Evolutionary conservation across 805 yeast genomes (phyloP), one percentile per base, ranked within the genome.

Genomic region (Candida xiaguanensis): DNA sequence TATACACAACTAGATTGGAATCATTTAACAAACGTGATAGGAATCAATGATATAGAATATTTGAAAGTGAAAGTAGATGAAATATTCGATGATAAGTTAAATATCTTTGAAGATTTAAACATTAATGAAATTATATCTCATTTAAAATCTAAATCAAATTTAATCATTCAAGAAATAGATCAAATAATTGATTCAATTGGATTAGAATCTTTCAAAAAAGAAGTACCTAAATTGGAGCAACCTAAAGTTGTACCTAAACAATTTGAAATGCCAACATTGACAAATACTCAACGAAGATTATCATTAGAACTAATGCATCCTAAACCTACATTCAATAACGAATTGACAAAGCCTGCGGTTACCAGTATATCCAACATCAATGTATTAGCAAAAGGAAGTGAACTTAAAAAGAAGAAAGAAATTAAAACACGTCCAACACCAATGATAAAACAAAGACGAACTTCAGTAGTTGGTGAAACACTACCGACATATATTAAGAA

Each of bases 401-500:
- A 22, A 30, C 3, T 8, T 12, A 8, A 23, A 11, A 25, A 24
- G 11, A 17, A 22, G 38, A 25, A 32, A n/a, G 20, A 35, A 8
- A 20, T 26, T 5, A 27, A 22, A 34, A 9, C 22, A 31, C 34
- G 28, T 18, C 41, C 25, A 29, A 28, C 14, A 13, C 5, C 29
- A 26, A 14, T 28, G 29, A 34, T 19, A 3, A 34, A 22, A 24
- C 20, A 27, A 11, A 47, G 67, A 45, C 48, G 72, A 31, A 40
- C 45, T 18, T 66, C 72, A 4, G 31, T 67, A 30, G 67, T 67
- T 16, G 67, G 63, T 2, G 65, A 61, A 25, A 55, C 50, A 28
- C 50, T 67, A 8, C 74, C 74, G 1, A 24, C 41, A 9, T 67
- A 67, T 40, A 66, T 67, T 23, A 49, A 53, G 29, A 47, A 45